Conservation (phyloP, 371 early-diverging fungal species). For the Mortierella sp. region DNA sequence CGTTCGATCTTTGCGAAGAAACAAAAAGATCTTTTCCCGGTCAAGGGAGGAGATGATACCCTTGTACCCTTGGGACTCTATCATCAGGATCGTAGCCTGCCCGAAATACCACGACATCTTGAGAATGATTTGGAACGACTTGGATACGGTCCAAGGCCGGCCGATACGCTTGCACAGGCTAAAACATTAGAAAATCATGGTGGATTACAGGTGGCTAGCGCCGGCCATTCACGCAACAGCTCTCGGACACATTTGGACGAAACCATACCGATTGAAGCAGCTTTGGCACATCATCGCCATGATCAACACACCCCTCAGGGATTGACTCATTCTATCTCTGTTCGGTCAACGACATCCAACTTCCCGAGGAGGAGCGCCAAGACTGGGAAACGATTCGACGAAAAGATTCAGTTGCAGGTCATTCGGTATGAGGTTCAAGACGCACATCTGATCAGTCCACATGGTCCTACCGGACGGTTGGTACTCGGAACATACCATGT, state of each 20-base stretch:
- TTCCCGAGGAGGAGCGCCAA: constrained; percentile 42
- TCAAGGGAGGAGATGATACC: constrained; percentile 32
- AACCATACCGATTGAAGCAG: constrained; percentile 38
- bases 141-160: constrained; percentile 10
- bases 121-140: constrained; percentile 23
- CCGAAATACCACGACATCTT: constrained; percentile 9
- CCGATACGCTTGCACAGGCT: background rate
- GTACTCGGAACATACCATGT: constrained; percentile 49
- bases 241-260: constrained; percentile 25
- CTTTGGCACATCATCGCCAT: constrained; percentile 21
- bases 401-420: constrained; percentile 53
- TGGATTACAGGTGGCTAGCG: background rate
- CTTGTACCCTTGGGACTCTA: constrained; percentile 47
- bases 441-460: constrained; percentile 43
- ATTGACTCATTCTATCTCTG: constrained; percentile 34
- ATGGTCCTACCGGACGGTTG: constrained; percentile 29
- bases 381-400: constrained; percentile 46
- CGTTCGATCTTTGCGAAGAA: constrained; percentile 18
- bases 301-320: constrained; percentile 28
- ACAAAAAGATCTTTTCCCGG: constrained; percentile 36
- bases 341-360: constrained; percentile 45
- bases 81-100: constrained; percentile 36
- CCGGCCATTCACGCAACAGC: constrained; percentile 6
- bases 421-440: constrained; percentile 50
- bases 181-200: background rate